Percentiles rank a stretch among this genome's conserved stretches.
Conservation (phyloP, 2,329 filamentous ascomycete genomes). For the Paecilomyces sp. region DNA sequence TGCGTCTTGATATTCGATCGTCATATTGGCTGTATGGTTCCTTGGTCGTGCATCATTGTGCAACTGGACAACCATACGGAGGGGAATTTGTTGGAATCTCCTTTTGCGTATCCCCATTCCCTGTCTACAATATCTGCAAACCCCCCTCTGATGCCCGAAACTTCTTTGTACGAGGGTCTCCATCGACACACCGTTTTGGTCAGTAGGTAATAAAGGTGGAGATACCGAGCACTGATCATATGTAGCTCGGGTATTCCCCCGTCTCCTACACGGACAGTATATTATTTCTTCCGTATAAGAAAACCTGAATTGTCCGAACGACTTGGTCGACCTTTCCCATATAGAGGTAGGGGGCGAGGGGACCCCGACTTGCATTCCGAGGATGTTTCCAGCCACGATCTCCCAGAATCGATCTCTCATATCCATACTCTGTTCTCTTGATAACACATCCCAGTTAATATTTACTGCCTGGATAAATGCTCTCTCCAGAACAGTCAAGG, state of each 20-base stretch:
- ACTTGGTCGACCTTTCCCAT: conserved; percentile 17
- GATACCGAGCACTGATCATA: conserved; percentile 4
- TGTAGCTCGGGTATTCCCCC: not conserved
- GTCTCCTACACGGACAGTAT: not conserved
- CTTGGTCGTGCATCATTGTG: conserved; percentile 5
- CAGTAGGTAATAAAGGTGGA: conserved; percentile 6
- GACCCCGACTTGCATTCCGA: conserved; percentile 5
- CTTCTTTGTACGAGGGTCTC: conserved; percentile 12
- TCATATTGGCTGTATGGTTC: conserved; percentile 19
- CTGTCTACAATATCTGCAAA: conserved; percentile 1
- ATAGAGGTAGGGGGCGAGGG: conserved; percentile 10
- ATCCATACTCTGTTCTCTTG: conserved; percentile 3
- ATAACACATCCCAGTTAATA: conserved; percentile 22
- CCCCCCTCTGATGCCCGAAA: conserved; percentile 4
- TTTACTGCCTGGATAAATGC: conserved; percentile 21
- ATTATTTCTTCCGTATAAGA: conserved; percentile 3
- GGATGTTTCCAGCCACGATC: conserved; percentile 3
- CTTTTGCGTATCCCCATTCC: conserved; percentile 2
- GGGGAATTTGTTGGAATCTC: conserved; percentile 16
- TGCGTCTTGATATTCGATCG: conserved; percentile 15
- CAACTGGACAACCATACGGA: conserved; percentile 21
- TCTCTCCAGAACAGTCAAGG: conserved; percentile 12
- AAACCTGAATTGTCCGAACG: conserved; percentile 21
- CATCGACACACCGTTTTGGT: conserved; percentile 12
- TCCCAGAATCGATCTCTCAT: conserved; percentile 14